phyloP scores from a whole-genome alignment of 257 asterid species.

The Salvia hispanica region DNA sequence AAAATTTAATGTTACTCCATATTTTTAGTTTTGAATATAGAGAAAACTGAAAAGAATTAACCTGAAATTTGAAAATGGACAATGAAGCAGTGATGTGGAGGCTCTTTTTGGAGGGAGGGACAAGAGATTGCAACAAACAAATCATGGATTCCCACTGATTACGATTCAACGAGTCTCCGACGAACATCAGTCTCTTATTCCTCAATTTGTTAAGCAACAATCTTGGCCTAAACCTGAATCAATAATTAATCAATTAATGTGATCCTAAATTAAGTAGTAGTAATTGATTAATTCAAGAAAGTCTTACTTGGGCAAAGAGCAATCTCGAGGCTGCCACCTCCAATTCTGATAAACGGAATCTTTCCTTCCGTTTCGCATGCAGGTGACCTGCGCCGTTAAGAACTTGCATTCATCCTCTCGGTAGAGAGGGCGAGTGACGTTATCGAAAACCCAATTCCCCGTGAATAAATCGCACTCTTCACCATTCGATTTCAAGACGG shows the following conservation, averaged over 20 bases:
- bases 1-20: not conserved
- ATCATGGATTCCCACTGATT: too few species aligned
- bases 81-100: constrained; percentile 75
- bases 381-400: constrained; percentile 80
- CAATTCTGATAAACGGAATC: constrained; percentile 70
- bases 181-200: constrained; percentile 89
- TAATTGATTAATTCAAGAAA: too few species aligned
- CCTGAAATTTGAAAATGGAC: constrained; percentile 76
- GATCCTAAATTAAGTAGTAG: not conserved
- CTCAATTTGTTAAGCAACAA: constrained; percentile 72
- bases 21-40: not conserved
- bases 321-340: constrained; percentile 83
- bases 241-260: not conserved
- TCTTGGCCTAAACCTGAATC: constrained; percentile 63
- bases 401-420: constrained; percentile 74
- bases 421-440: constrained; percentile 59
- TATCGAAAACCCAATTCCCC: constrained; percentile 72
- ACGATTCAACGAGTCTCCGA: constrained; percentile 56
- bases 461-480: constrained; percentile 61
- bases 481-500: constrained; percentile 10
- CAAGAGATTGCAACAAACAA: not conserved
- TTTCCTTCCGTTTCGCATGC: constrained; percentile 69
- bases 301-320: constrained; percentile 67
- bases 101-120: constrained; percentile 59
- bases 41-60: constrained; percentile 10